Base-by-base conservation (phyloP, 495 filamentous ascomycete species). In the Aspergillus ellipticus region DNA sequence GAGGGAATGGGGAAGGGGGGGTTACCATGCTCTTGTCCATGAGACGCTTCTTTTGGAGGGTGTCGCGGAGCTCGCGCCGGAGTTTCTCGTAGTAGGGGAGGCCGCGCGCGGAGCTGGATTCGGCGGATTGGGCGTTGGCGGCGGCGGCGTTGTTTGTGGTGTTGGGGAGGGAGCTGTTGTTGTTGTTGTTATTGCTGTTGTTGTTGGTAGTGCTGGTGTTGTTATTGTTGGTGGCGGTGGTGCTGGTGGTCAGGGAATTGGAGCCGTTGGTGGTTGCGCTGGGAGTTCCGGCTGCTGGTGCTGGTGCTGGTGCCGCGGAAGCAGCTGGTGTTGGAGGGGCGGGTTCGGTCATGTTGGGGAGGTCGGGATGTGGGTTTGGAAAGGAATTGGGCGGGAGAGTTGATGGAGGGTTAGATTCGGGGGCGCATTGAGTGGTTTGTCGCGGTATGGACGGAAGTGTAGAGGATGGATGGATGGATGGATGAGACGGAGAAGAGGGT, bases 81-180 rank as follows among this genome's bases (percentile, higher is more conserved):
- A 90, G 73, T 63, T 87, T 87, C 69, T 90, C 87, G 61, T 89
- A 89, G 70, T 88, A 88, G 19, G 85, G 85, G 33, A 87, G 60
- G 24, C 79, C 74, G 60, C 81, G n/a, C n/a, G n/a, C n/a, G n/a
- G 72, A 61, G 74, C 77, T 19, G 55, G 51, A 17, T 35, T 52
- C 52, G 50, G 43, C 54, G 51, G 31, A 41, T 31, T 47, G 49
- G 17, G 48, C 35, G 15, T n/a, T 41, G 2, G 49, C 6, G 28
- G 31, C 4, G n/a, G 41, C 20, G 5, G 21, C 17, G 19, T 41
- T 28, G 35, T 26, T 17, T 19, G 46, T 31, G 29, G 24, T 8
- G n/a, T 37, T 37, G 35, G 49, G 15, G 17, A n/a, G 13, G 29
- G 24, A 17, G 21, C 49, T 35, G 35, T 35, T 41, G 42, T 20